phyloP scores from a whole-genome alignment of 2,329 filamentous ascomycete genomes.

The Aureobasidium sp. region DNA sequence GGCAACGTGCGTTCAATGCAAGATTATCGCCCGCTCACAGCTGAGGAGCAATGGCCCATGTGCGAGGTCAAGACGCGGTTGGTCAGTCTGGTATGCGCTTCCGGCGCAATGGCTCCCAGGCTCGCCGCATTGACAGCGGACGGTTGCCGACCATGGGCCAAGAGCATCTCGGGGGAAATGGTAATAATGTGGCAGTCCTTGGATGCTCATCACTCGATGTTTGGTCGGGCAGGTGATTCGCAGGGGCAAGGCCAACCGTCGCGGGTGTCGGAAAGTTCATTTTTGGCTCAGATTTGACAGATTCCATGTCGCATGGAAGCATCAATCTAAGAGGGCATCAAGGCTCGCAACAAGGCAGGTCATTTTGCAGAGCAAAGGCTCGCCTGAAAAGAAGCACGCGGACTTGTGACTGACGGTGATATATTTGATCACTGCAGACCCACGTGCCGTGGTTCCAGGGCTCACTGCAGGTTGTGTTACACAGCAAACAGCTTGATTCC shows the following conservation, averaged over 20 bases:
- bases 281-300: conserved; percentile 8
- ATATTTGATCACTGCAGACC: conserved; percentile 9
- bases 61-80: neutral
- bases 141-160: neutral
- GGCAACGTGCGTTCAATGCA: conserved; percentile 6
- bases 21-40: conserved; percentile 1
- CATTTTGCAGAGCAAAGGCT: neutral
- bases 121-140: conserved; percentile 12
- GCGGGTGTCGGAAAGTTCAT: conserved; percentile 10
- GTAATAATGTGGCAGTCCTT: too few relatives aligned
- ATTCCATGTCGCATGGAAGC: neutral
- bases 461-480: neutral
- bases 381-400: conserved; percentile 5
- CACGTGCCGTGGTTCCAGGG: neutral
- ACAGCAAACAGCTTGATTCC: conserved; percentile 11
- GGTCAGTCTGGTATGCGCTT: neutral
- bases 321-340: too few relatives aligned
- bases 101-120: conserved; percentile 2
- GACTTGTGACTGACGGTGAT: neutral
- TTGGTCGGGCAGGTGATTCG: conserved; percentile 9
- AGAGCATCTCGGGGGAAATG: neutral
- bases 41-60: neutral
- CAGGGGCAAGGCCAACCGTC: conserved; percentile 9
- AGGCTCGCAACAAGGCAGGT: neutral
- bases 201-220: neutral